Evolutionary conservation across 2,329 filamentous ascomycete species (phyloP).

Genomic region (Coniochaeta sp.): DNA sequence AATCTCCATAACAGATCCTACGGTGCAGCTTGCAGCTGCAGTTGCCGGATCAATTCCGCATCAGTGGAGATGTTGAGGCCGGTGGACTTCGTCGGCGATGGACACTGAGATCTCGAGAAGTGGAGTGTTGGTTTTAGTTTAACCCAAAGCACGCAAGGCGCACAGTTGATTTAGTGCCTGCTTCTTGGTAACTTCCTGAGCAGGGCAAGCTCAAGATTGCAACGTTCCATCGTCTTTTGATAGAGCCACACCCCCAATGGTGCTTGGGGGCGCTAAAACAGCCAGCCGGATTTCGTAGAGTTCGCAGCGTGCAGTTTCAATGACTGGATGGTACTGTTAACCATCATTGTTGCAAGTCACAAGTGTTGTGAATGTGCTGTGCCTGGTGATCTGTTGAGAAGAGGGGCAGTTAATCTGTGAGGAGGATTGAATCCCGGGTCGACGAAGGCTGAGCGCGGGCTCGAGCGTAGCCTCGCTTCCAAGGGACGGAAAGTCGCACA

Average conservation of each 20-base stretch:
- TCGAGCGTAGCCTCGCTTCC: not conserved
- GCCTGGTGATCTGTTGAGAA: no score
- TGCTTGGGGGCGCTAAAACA: not conserved
- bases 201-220: constrained; percentile 10
- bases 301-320: not conserved
- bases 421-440: not conserved
- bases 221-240: constrained; percentile 16
- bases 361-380: no score
- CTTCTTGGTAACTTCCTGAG: not conserved
- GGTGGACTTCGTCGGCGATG: no score
- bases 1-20: not conserved
- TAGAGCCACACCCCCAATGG: not conserved
- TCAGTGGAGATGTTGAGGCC: not conserved
- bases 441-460: not conserved
- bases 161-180: not conserved
- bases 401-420: not conserved
- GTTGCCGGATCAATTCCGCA: not conserved
- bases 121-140: not conserved
- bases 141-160: not conserved
- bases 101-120: not conserved
- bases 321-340: no score
- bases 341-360: no score
- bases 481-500: not conserved
- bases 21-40: not conserved
- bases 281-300: not conserved